A percentile compares a stretch with the other conserved stretches of the same genome.
Evolutionary conservation across 164 flowering plant genomes (phyloP).

Genomic region (Sedum album): DNA sequence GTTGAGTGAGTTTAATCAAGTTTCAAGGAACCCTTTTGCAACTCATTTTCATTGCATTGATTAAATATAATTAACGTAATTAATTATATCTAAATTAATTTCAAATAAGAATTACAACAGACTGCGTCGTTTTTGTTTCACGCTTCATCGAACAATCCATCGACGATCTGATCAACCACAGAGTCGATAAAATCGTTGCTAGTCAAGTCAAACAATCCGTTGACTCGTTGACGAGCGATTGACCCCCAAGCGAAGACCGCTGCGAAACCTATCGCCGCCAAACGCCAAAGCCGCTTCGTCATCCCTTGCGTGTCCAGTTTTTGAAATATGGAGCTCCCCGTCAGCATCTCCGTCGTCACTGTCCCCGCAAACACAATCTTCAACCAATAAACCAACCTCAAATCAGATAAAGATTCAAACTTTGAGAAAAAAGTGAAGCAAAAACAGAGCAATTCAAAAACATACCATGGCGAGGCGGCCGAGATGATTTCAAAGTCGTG

Average conservation of each 20-base stretch:
- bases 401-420: too few relatives aligned
- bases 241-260: conserved; percentile 4
- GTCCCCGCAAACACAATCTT: neutral
- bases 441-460: too few relatives aligned
- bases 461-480: conserved; percentile 96
- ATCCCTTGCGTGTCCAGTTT: neutral
- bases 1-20: too few relatives aligned
- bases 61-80: too few relatives aligned
- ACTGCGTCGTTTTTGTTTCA: neutral
- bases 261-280: neutral
- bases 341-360: neutral
- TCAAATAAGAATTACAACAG: too few relatives aligned
- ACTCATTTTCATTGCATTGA: too few relatives aligned
- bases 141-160: conserved; percentile 4
- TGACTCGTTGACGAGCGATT: neutral
- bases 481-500: conserved; percentile 73
- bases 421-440: too few relatives aligned
- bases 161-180: neutral
- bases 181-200: neutral
- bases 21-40: too few relatives aligned
- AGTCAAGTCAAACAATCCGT: neutral
- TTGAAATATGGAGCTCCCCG: neutral
- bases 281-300: neutral
- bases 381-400: too few relatives aligned
- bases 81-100: too few relatives aligned